These are phyloP conservation scores for Dryadomyces quercus-mongolicae DNA, from an alignment of 2,329 filamentous ascomycete genomes.

Conservation along the genomic window DNA sequence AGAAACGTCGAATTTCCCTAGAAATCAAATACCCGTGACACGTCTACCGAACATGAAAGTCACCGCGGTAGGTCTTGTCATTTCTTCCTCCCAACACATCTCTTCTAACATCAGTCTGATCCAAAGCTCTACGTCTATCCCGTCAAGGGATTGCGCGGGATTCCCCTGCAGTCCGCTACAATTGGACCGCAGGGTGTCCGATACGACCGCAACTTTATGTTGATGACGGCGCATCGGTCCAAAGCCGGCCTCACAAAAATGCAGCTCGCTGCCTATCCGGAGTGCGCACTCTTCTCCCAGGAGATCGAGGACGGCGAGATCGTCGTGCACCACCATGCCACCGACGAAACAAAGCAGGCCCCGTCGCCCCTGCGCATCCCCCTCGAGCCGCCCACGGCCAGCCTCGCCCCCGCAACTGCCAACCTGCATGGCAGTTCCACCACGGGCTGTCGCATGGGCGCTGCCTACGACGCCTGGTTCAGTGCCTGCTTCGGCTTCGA, in stretches of 20 bases:
- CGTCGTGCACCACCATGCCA: slow-evolving; percentile 28
- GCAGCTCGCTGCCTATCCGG: slow-evolving; percentile 43
- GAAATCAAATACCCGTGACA: no score
- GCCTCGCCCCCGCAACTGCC: slow-evolving; percentile 36
- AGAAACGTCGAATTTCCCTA: no score
- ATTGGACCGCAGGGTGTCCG: slow-evolving; percentile 50
- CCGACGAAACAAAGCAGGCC: no score
- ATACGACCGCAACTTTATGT: slow-evolving; percentile 60
- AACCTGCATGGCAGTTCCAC: slow-evolving; percentile 48
- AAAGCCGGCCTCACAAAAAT: slow-evolving; percentile 38
- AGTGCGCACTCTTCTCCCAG: slow-evolving; percentile 53
- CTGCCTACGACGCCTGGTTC: slow-evolving; percentile 52
- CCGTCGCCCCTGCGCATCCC: slow-evolving; percentile 27
- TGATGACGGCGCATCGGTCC: slow-evolving; percentile 36
- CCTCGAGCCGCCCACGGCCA: slow-evolving; percentile 35
- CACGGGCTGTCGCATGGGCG: slow-evolving; percentile 50
- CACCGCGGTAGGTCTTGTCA: not conserved
- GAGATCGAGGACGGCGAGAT: slow-evolving; percentile 29
- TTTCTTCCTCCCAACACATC: not conserved
- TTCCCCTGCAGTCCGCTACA: slow-evolving; percentile 38
- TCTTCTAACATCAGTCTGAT: not conserved
- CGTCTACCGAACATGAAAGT: not conserved
- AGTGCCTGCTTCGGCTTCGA: slow-evolving; percentile 50
- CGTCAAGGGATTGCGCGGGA: slow-evolving; percentile 58
- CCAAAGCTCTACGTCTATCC: slow-evolving; percentile 61